Percentiles rank a stretch among this genome's conserved stretches.
Evolutionary conservation across 2,329 filamentous ascomycete species (phyloP).

Genomic region (Aspergillus hiratsukae): DNA sequence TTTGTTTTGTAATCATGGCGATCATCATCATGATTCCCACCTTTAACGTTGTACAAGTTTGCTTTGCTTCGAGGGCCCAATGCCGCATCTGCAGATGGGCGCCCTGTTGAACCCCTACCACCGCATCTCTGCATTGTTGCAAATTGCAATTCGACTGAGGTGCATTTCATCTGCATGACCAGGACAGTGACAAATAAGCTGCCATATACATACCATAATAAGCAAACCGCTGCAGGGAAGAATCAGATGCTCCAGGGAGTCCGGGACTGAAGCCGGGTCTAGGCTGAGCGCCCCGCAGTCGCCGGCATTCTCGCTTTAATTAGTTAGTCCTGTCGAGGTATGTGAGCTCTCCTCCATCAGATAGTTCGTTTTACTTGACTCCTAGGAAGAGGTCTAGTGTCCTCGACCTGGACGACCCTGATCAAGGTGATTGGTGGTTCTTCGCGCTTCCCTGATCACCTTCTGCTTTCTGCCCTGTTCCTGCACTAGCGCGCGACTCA

Average conservation of each 20-base stretch:
- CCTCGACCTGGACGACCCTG: neutral
- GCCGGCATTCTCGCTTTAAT: neutral
- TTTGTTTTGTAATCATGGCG: neutral
- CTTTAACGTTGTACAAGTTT: neutral
- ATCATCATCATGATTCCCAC: neutral
- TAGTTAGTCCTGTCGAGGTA: neutral
- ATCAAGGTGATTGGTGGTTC: neutral
- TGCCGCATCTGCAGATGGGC: neutral
- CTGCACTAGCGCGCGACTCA: conserved; percentile 17
- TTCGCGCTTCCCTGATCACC: conserved; percentile 1
- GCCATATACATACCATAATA: neutral
- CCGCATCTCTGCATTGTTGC: neutral
- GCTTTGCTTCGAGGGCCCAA: neutral
- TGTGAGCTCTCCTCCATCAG: neutral
- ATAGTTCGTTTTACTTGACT: neutral
- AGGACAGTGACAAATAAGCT: neutral
- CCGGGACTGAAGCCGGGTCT: neutral
- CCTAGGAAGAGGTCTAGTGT: neutral
- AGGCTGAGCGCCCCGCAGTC: neutral
- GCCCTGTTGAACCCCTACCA: neutral
- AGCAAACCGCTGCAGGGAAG: neutral
- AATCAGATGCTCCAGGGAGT: neutral
- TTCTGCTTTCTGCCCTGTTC: conserved; percentile 8
- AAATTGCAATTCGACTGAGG: neutral
- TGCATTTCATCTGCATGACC: neutral